Evolutionary conservation across 768 basidiomycete species (phyloP), one percentile per base, ranked within the genome.

Genomic region (Tremella mesenterica): DNA sequence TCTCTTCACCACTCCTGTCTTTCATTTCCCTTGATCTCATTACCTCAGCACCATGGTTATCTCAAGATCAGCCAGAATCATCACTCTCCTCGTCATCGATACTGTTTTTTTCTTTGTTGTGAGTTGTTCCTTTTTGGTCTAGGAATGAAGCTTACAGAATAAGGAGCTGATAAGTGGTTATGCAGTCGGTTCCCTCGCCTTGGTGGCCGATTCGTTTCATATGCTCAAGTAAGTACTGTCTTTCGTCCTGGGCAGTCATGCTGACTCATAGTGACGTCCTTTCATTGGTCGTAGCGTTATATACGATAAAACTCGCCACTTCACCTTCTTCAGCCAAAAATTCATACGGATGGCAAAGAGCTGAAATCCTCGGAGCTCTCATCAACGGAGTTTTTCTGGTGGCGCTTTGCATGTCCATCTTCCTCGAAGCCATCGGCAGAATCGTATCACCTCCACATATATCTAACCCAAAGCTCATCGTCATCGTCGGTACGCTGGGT

Each of bases 321-420:
- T 66, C 65, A 12, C 65, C 67, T 27, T 73, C 73, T 81, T 83
- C 46, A 2, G 49, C 60, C n/a, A 62, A 59, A n/a, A 95, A 95
- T 74, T 90, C 93, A 26, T 97, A 97, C 71, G 93, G 92, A n/a
- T 97, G 92, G 93, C 92, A 97, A 74, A 80, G 95, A 57, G 95
- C 95, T 16, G 92, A 95, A 70, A 92, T 95, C 57, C 80, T 96
- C 6, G 92, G 91, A 20, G 95, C 95, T 0, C 79, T 97, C 41
- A 76, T 97, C 61, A 99, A 99, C 65, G 95, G 95, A 48, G 90
- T 97, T 51, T 97, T 97, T 77, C 81, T 99, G 5, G 80, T 96
- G 38, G 95, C 95, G 0, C 81, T 97, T 0, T 99, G 95, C 75
- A 91, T 97, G 75, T 90, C 91, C 4, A 96, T 99, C 60, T 84